Evolutionary conservation across 2,329 filamentous ascomycete genomes (phyloP).

Genomic region (Aspergillus novofumigatus): DNA sequence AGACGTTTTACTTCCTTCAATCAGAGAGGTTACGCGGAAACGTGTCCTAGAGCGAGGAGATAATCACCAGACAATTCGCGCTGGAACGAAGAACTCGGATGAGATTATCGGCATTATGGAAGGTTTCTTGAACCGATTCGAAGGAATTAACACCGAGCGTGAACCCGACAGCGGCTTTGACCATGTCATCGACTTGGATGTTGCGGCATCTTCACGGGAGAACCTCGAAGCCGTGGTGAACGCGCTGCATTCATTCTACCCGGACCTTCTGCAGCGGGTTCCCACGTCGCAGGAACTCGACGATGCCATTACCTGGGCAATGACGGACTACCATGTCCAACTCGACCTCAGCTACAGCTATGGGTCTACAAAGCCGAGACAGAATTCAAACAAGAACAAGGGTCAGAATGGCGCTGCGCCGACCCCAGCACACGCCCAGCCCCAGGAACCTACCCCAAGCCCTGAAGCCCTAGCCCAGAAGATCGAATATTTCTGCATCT

Average conservation of each 20-base stretch:
- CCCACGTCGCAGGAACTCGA: constrained; percentile 74
- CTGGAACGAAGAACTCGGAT: constrained; percentile 62
- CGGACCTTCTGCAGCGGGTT: constrained; percentile 62
- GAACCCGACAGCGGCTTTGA: constrained; percentile 82
- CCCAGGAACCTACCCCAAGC: constrained; percentile 19
- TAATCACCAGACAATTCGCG: constrained; percentile 97
- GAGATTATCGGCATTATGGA: constrained; percentile 93
- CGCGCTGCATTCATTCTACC: constrained; percentile 70
- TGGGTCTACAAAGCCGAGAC: constrained; percentile 37
- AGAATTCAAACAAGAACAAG: constrained; percentile 34
- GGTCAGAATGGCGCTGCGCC: constrained; percentile 12
- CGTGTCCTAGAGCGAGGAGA: constrained; percentile 83
- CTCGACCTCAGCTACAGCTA: constrained; percentile 62
- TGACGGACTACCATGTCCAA: constrained; percentile 72
- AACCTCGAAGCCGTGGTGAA: constrained; percentile 79
- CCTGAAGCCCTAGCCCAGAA: constrained; percentile 45
- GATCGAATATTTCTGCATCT: constrained; percentile 64
- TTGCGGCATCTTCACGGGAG: constrained; percentile 67
- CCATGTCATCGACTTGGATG: constrained; percentile 77
- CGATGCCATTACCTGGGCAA: constrained; percentile 68
- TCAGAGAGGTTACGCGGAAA: constrained; percentile 69
- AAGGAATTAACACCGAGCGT: constrained; percentile 63
- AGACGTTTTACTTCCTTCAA: constrained; percentile 59
- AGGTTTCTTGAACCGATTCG: constrained; percentile 81
- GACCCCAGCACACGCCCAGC: constrained; percentile 10